Evolutionary conservation across 2,329 filamentous ascomycete species (phyloP).

Genomic region (Cyphellophora attinorum): DNA sequence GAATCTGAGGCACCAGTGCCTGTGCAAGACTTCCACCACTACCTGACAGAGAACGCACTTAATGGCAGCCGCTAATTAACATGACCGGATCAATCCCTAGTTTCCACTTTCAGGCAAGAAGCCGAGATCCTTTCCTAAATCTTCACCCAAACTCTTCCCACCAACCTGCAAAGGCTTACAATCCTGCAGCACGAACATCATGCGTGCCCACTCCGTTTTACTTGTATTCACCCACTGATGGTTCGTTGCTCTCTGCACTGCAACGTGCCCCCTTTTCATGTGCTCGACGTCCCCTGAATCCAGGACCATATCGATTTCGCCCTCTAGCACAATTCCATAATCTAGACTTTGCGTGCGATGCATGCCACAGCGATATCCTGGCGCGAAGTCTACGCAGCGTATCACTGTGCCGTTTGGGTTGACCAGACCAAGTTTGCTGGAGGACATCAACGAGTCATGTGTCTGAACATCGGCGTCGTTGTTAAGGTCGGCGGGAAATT

Average conservation of each 20-base stretch:
- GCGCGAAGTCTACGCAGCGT: slow-evolving; percentile 32
- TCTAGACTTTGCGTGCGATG: slow-evolving; percentile 47
- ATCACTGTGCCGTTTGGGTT: slow-evolving; percentile 19
- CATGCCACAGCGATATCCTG: slow-evolving; percentile 34
- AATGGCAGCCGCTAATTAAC: too few relatives aligned
- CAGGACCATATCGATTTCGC: slow-evolving; percentile 41
- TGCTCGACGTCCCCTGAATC: slow-evolving; percentile 40
- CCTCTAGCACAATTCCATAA: slow-evolving; percentile 47
- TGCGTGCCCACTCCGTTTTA: slow-evolving; percentile 17
- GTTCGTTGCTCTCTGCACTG: slow-evolving; percentile 41
- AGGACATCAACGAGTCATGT: slow-evolving; percentile 21
- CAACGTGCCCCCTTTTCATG: slow-evolving; percentile 44
- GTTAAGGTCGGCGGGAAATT: slow-evolving; percentile 27
- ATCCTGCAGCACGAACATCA: slow-evolving; percentile 19
- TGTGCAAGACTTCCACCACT: too few relatives aligned
- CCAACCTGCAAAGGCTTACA: slow-evolving; percentile 15
- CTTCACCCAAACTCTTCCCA: slow-evolving; percentile 4
- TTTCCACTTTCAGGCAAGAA: not conserved
- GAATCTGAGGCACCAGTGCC: too few relatives aligned
- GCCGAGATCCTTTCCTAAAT: not conserved
- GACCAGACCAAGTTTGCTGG: slow-evolving; percentile 25
- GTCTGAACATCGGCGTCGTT: slow-evolving; percentile 24
- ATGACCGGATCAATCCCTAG: too few relatives aligned
- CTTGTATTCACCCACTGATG: slow-evolving; percentile 30
- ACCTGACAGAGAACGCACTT: too few relatives aligned